These are phyloP conservation scores for Dissophora globulifera DNA, from an alignment of 192 early-diverging fungal genomes.

Conservation along the genomic window DNA sequence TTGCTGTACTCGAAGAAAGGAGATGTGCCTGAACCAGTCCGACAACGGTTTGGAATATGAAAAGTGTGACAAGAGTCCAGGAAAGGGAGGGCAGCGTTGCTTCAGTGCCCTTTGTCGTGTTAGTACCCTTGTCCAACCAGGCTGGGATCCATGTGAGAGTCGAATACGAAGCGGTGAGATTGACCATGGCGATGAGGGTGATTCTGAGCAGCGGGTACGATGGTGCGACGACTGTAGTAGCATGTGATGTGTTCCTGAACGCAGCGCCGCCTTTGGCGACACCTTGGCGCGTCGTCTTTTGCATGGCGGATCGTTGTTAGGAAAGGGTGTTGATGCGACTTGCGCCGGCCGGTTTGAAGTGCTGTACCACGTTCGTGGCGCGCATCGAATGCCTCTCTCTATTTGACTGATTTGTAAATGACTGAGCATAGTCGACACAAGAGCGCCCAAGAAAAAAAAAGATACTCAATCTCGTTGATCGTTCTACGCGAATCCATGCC, in stretches of 20 bases:
- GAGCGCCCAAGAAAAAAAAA: too few species aligned
- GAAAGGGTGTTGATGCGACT: too few species aligned
- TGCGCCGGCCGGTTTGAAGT: too few species aligned
- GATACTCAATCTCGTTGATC: too few species aligned
- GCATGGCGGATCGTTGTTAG: slow-evolving; percentile 13
- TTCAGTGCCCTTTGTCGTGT: not conserved
- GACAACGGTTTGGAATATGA: slow-evolving; percentile 20
- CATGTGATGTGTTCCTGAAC: not conserved
- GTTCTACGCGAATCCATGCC: too few species aligned
- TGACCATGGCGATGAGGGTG: slow-evolving; percentile 30
- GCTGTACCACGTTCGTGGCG: too few species aligned
- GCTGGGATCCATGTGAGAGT: slow-evolving; percentile 32
- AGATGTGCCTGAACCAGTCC: slow-evolving; percentile 20
- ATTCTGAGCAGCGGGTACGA: slow-evolving; percentile 44
- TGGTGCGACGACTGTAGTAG: not conserved
- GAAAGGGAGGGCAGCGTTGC: slow-evolving; percentile 42
- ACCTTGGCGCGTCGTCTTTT: slow-evolving; percentile 29
- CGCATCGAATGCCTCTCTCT: too few species aligned
- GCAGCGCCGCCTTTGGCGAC: not conserved
- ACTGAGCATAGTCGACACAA: too few species aligned
- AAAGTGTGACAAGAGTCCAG: slow-evolving; percentile 28
- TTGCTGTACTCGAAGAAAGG: not conserved
- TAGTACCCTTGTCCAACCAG: not conserved
- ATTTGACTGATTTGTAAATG: too few species aligned
- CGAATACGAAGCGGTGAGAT: slow-evolving; percentile 21